Evolutionary conservation across 495 filamentous ascomycete genomes (phyloP), one percentile per base, ranked within the genome.

Genomic region (Monascus purpureus): DNA sequence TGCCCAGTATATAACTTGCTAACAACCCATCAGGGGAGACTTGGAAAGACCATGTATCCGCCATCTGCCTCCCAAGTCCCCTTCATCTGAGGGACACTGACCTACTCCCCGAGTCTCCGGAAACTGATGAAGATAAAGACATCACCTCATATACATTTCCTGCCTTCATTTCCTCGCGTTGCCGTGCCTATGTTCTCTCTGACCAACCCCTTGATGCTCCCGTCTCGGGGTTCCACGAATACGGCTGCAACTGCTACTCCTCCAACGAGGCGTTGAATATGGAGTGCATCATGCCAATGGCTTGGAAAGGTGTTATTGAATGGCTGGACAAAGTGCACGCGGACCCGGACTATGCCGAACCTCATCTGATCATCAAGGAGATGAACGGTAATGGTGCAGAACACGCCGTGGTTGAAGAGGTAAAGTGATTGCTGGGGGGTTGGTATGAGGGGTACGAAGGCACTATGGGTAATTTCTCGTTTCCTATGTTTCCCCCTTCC

Each of bases 101-200:
- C 5, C 13, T 52, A 3, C 4, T 3, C 14, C 17, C 15, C 8
- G 28, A 11, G 6, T 6, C 2, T 12, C 16, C 19, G 6, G 14
- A 8, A n/a, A 4, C 27, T 8, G 40, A 49, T 6, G 20, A 41
- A 28, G 27, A 17, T 7, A 25, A 27, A 6, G 18, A 36, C 9
- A 6, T 11, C 2, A 24, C 45, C 25, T 33, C 43, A 0, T 16
- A 27, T 1, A 54, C 55, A 0, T 63, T 66, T 35, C 32, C 45
- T 0, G 34, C 42, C 1, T 66, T 64, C 17, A 6, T 63, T 2
- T 45, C 45, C 19, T 49, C 77, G 54, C 72, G 73, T 15, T 66
- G 61, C 25, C 70, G 77, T 15, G 73, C 63, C 4, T 85, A 79
- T 41, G 38, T 69, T n/a, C 46, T 67, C 13, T 69, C 67, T n/a